Evolutionary conservation across 768 basidiomycete species (phyloP).

Genomic region (Mycena albidolilacea): DNA sequence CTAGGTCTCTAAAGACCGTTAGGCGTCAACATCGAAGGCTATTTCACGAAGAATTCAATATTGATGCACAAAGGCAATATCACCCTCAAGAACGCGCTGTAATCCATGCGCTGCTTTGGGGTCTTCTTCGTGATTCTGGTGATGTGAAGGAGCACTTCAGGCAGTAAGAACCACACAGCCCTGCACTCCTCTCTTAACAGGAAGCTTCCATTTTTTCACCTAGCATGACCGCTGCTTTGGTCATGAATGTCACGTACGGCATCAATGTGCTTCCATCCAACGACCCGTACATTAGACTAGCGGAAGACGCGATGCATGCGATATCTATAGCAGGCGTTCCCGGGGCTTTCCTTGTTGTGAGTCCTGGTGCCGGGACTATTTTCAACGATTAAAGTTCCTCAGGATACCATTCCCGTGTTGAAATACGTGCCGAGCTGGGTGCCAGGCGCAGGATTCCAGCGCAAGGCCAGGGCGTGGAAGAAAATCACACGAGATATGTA

Average conservation of each 20-base stretch:
- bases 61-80: no score
- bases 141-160: no score
- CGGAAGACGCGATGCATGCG: neutral
- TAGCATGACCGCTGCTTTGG: neutral
- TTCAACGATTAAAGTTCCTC: neutral
- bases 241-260: neutral
- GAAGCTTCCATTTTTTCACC: no score
- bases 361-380: neutral
- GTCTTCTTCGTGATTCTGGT: no score
- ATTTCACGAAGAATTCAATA: no score
- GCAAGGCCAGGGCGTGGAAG: neutral
- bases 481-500: neutral
- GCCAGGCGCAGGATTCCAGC: conserved; percentile 2
- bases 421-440: conserved; percentile 4
- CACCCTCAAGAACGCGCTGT: no score
- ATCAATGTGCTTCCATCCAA: conserved; percentile 2
- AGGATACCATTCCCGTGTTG: neutral
- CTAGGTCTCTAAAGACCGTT: no score
- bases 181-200: no score
- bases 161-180: no score
- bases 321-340: no score
- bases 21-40: no score
- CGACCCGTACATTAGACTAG: neutral
- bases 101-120: no score
- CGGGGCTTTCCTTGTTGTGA: conserved; percentile 1